Evolutionary conservation across 345 rosid genomes (phyloP).

Genomic region (Dipteronia dyeriana): DNA sequence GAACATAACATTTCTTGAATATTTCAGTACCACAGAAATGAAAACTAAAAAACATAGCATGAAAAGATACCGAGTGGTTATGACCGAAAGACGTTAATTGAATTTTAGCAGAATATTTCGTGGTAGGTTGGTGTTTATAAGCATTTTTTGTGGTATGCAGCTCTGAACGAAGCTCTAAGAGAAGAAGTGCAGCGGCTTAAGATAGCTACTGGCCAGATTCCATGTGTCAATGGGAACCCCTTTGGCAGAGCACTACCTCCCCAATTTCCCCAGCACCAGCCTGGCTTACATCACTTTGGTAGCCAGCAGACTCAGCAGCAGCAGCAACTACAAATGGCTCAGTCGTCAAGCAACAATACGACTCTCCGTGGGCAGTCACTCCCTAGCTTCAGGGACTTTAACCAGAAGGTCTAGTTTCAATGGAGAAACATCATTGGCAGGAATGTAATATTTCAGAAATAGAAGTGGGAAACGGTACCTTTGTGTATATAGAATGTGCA

Average conservation of each 20-base stretch:
- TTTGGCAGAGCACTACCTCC: slow-evolving; percentile 44
- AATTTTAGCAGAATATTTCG: background rate
- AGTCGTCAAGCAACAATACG: slow-evolving; percentile 39
- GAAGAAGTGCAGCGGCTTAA: slow-evolving; percentile 94
- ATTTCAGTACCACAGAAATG: background rate
- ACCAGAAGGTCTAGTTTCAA: slow-evolving; percentile 39
- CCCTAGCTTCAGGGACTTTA: slow-evolving; percentile 51
- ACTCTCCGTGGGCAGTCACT: slow-evolving; percentile 40
- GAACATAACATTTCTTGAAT: background rate
- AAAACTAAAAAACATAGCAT: background rate
- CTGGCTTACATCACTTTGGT: slow-evolving; percentile 47
- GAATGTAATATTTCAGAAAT: slow-evolving; percentile 14
- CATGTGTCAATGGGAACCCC: slow-evolving; percentile 59
- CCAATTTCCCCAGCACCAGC: slow-evolving; percentile 52
- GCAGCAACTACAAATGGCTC: slow-evolving; percentile 37
- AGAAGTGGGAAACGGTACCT: slow-evolving; percentile 9
- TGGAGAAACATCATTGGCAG: background rate
- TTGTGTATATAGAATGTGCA: slow-evolving; percentile 29
- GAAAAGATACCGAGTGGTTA: background rate
- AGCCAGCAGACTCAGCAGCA: slow-evolving; percentile 47
- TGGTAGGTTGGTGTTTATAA: background rate
- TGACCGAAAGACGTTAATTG: background rate
- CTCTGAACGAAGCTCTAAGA: slow-evolving; percentile 73
- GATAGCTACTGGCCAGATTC: slow-evolving; percentile 69
- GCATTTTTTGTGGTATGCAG: slow-evolving; percentile 39